These are phyloP conservation scores for Tieghemostelium lacteum DNA, from an alignment of 78 protist species.

Conservation along the genomic window DNA sequence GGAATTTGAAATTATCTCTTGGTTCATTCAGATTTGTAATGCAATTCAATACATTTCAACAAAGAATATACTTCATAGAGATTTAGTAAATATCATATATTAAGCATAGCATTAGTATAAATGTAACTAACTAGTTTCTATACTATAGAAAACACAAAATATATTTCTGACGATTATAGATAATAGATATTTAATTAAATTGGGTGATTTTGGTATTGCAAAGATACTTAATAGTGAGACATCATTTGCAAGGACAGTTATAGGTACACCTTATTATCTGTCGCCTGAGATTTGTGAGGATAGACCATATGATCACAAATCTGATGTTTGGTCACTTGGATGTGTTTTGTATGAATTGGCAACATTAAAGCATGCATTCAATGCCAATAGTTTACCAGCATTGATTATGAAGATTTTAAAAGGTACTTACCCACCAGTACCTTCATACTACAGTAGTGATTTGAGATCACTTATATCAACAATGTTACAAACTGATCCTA, in stretches of 20 bases:
- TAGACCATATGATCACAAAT: constrained; percentile 85
- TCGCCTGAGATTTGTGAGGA: constrained; percentile 94
- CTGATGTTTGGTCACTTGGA: constrained; percentile 93
- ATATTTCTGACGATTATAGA: constrained; percentile 88
- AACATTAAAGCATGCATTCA: constrained; percentile 91
- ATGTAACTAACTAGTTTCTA: not conserved
- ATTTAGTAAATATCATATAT: constrained; percentile 42
- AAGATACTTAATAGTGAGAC: constrained; percentile 84
- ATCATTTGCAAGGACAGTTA: constrained; percentile 85
- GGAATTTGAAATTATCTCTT: constrained; percentile 57
- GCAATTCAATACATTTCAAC: constrained; percentile 49
- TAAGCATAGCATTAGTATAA: not conserved
- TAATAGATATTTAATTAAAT: constrained; percentile 71
- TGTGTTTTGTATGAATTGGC: constrained; percentile 88
- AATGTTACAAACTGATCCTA: constrained; percentile 85
- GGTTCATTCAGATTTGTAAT: constrained; percentile 67
- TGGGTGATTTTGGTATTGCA: constrained; percentile 98
- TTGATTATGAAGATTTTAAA: constrained; percentile 91
- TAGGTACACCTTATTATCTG: constrained; percentile 97
- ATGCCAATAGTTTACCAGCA: constrained; percentile 87
- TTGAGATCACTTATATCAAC: constrained; percentile 60
- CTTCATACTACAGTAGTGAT: constrained; percentile 69
- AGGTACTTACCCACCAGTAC: constrained; percentile 92
- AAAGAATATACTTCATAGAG: constrained; percentile 76
- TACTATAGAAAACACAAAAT: constrained; percentile 83